Conservation (phyloP, 2,329 filamentous ascomycete genomes). For the Sporothrix curviconia region DNA sequence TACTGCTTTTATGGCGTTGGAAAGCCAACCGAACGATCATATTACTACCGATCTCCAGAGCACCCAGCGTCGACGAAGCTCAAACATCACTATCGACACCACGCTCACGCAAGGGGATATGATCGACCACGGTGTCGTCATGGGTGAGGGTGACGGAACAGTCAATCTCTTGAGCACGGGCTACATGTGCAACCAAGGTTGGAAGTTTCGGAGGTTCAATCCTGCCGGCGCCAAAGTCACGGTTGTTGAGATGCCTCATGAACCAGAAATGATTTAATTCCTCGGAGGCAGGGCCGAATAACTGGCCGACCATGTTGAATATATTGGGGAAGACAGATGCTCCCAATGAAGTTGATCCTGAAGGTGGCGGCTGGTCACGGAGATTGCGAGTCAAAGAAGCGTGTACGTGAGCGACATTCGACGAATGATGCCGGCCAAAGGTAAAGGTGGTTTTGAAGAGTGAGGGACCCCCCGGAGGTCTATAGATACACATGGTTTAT, state of each 20-base stretch:
- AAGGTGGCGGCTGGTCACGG: slow-evolving; percentile 81
- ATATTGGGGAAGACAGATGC: slow-evolving; percentile 79
- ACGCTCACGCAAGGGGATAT: slow-evolving; percentile 47
- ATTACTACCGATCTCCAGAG: slow-evolving; percentile 75
- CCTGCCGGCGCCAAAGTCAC: slow-evolving; percentile 75
- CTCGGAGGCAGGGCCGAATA: slow-evolving; percentile 60
- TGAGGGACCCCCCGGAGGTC: slow-evolving; percentile 13
- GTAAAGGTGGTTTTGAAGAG: slow-evolving; percentile 77
- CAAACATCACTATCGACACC: slow-evolving; percentile 69
- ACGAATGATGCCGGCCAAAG: slow-evolving; percentile 73
- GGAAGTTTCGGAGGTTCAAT: slow-evolving; percentile 91
- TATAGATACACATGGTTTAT: not conserved
- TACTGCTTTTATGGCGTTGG: slow-evolving; percentile 97
- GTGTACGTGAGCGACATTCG: slow-evolving; percentile 73
- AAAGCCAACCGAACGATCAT: slow-evolving; percentile 86
- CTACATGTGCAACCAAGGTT: slow-evolving; percentile 96
- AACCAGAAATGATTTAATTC: slow-evolving; percentile 89
- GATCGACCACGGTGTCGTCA: slow-evolving; percentile 82
- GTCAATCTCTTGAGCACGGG: slow-evolving; percentile 87
- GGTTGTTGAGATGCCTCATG: slow-evolving; percentile 92
- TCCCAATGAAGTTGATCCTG: slow-evolving; percentile 89
- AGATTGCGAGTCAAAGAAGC: slow-evolving; percentile 68
- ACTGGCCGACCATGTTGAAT: slow-evolving; percentile 91
- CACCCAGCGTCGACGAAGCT: slow-evolving; percentile 57
- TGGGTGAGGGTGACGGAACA: slow-evolving; percentile 94